Conservation (phyloP, 305 asterid species). For the Stenogyne calaminthoides region DNA sequence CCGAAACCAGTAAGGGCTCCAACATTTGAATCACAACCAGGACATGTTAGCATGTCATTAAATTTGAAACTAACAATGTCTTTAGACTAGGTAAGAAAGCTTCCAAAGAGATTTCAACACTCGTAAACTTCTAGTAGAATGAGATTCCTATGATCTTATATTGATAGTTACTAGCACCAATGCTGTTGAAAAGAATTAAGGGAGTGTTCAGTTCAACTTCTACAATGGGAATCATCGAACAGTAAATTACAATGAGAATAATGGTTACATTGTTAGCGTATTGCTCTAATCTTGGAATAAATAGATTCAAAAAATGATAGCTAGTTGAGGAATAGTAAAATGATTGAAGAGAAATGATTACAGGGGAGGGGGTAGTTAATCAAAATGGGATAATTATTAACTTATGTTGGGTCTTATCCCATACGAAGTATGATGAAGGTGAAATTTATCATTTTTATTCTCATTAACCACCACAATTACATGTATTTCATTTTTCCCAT, state of each 20-base stretch:
- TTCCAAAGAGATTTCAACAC: not conserved
- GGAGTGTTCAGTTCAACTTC: not conserved
- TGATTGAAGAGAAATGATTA: not conserved
- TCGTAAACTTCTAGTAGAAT: not conserved
- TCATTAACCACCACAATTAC: not conserved
- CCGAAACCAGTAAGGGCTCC: slow-evolving; percentile 29
- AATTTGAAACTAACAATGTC: not conserved
- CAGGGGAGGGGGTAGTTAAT: too few relatives aligned
- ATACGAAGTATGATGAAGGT: not conserved
- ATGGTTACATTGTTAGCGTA: not conserved
- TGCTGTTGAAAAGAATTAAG: slow-evolving; percentile 14
- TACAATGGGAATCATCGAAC: not conserved
- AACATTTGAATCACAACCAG: not conserved
- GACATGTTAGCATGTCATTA: not conserved
- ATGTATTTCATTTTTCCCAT: not conserved
- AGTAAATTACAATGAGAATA: too few relatives aligned
- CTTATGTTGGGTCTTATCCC: not conserved
- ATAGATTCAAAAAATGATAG: not conserved
- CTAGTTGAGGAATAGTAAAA: not conserved
- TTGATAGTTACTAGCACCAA: not conserved
- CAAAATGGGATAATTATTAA: not conserved
- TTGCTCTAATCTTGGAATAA: not conserved
- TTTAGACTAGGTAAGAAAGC: not conserved
- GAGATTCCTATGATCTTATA: not conserved
- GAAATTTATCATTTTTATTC: not conserved